Conservation (phyloP, 2,329 filamentous ascomycete species). For the Ophiostoma piceae region DNA sequence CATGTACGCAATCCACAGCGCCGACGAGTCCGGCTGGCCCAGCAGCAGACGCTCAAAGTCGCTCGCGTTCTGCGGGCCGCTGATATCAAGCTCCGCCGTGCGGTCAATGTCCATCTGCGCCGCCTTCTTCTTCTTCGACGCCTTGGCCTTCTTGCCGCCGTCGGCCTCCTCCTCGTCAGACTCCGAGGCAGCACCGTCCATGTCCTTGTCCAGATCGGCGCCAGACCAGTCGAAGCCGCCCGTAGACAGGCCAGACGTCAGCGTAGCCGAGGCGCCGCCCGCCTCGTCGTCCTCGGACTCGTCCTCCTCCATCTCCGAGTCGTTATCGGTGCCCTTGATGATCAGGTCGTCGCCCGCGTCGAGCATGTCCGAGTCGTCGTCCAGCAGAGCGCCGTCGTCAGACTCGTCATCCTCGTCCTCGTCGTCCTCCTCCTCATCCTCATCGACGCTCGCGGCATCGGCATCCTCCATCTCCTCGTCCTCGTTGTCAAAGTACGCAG, state of each 20-base stretch:
- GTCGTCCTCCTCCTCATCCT: constrained; percentile 43
- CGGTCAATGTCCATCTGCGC: constrained; percentile 76
- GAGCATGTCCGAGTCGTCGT: constrained; percentile 38
- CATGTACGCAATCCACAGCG: constrained; percentile 96
- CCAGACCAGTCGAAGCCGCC: constrained; percentile 87
- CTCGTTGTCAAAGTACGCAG: constrained; percentile 66
- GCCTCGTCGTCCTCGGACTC: constrained; percentile 42
- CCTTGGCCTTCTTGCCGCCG: constrained; percentile 40
- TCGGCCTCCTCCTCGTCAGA: constrained; percentile 29
- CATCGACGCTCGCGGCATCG: constrained; percentile 38
- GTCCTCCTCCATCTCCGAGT: constrained; percentile 30
- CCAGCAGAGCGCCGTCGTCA: constrained; percentile 41
- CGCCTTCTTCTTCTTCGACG: constrained; percentile 66
- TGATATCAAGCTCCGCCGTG: constrained; percentile 83
- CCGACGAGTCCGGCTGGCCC: constrained; percentile 86
- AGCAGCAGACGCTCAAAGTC: constrained; percentile 93
- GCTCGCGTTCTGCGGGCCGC: constrained; percentile 81
- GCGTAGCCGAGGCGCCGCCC: constrained; percentile 29
- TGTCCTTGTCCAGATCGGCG: constrained; percentile 54
- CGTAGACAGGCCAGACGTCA: constrained; percentile 54
- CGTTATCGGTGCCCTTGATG: constrained; percentile 25
- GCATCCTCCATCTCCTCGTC: constrained; percentile 49
- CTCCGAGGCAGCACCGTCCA: constrained; percentile 49
- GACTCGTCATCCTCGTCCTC: constrained; percentile 44
- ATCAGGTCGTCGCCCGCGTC: constrained; percentile 36